Percentiles rank a stretch among this genome's conserved stretches.
These are phyloP conservation scores for Scheffersomyces segobiensis DNA, from an alignment of 1,139 yeast genomes.

Conservation along the genomic window DNA sequence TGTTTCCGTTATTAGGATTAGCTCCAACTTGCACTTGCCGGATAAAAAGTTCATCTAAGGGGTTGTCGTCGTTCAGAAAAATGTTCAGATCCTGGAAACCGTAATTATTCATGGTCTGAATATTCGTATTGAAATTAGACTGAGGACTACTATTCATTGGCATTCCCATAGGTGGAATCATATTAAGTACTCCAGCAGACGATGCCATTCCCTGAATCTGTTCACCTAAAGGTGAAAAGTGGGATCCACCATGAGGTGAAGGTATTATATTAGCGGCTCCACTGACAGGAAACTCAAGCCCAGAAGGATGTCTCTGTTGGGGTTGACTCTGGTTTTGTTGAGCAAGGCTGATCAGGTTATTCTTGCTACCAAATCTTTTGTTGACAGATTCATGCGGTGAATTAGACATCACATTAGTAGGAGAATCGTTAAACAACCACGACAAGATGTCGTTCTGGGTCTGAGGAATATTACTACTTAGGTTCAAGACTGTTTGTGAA, in stretches of 20 bases:
- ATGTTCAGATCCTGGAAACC: slow-evolving; percentile 35
- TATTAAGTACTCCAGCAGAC: neutral
- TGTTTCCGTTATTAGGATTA: neutral
- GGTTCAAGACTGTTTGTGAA: neutral
- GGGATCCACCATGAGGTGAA: slow-evolving; percentile 13
- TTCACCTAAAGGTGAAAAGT: slow-evolving; percentile 2
- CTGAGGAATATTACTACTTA: slow-evolving; percentile 9
- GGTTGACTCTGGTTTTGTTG: slow-evolving; percentile 1
- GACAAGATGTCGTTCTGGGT: slow-evolving; percentile 39
- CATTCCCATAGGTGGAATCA: neutral
- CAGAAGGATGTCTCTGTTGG: neutral
- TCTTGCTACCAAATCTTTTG: slow-evolving; percentile 1
- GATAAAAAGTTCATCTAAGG: slow-evolving; percentile 38
- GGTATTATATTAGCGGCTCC: slow-evolving; percentile 3
- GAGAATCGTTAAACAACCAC: slow-evolving; percentile 39
- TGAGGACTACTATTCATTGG: neutral
- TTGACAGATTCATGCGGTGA: slow-evolving; percentile 4
- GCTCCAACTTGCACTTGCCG: slow-evolving; percentile 5
- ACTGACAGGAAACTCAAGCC: neutral
- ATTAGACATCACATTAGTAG: slow-evolving; percentile 4
- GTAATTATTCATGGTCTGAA: slow-evolving; percentile 8
- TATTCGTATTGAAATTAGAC: neutral
- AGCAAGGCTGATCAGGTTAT: neutral
- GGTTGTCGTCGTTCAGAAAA: slow-evolving; percentile 39
- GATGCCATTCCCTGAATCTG: neutral